Evolutionary conservation across 495 filamentous ascomycete genomes (phyloP), one percentile per base, ranked within the genome.

Genomic region (Daldinia bambusicola): DNA sequence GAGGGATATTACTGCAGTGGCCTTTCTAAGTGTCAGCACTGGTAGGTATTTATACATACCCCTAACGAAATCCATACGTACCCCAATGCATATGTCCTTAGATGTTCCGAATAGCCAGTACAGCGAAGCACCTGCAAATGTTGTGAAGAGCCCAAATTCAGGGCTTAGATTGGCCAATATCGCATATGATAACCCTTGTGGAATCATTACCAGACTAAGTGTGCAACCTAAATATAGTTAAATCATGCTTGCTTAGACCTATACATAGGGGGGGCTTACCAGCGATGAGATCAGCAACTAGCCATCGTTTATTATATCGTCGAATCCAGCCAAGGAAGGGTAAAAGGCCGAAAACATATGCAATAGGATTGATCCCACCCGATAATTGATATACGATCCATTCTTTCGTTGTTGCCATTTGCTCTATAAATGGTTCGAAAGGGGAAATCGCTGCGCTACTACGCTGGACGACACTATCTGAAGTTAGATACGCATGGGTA

Each of bases 171-270:
- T 18, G 6, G 41, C 30, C 18, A 61, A 31, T 37, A 61, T 16
- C 14, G 41, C 58, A 61, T 61, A 37, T 1, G 58, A 61, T n/a
- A 61, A 43, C 9, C 58, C 58, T 9, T 61, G 58, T 26, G 58
- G 58, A 2, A 61, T 61, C 10, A 61, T n/a, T 4, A 61, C 40
- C 26, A 61, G 58, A n/a, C 37, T 30, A 7, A 61, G 41, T 36
- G 58, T 61, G 37, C 18, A 36, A 31, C 58, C 58, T 61, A 50
- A 34, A 0, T n/a, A 59, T 43, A 6, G 36, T 59, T 32, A 43
- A 31, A 14, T 30, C 26, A 14, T 53, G 31, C 13, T n/a, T 1
- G 6, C 5, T 16, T 16, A 31, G 0, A 22, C 18, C 20, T 41
- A 8, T 1, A 18, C 0, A 45, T 26, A 32, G 6, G 14, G 50